Percentiles rank a stretch among this genome's conserved stretches.
These are phyloP conservation scores for Trichophyton simii DNA, from an alignment of 2,329 filamentous ascomycete genomes.

Conservation along the genomic window DNA sequence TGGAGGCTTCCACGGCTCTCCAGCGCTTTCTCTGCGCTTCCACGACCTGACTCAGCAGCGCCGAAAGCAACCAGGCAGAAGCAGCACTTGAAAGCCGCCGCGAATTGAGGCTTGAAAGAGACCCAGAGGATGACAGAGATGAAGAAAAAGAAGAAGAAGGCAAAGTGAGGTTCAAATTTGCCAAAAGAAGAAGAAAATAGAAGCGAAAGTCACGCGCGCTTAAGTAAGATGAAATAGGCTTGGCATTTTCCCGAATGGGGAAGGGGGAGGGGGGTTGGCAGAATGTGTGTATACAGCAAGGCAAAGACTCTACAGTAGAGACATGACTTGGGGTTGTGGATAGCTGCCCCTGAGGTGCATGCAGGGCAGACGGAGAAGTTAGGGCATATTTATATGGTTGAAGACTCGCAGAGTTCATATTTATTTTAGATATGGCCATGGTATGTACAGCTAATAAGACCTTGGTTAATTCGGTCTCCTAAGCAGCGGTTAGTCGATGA, in stretches of 20 bases:
- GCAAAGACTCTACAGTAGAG: too few relatives aligned
- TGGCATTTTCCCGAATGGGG: neutral
- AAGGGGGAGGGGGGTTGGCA: neutral
- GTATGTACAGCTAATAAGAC: too few relatives aligned
- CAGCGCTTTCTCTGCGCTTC: constrained; percentile 6
- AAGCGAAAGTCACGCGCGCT: neutral
- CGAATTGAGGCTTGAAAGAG: neutral
- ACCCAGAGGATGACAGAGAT: too few relatives aligned
- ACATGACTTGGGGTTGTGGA: too few relatives aligned
- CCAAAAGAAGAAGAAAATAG: neutral
- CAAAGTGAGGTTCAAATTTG: neutral
- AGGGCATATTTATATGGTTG: neutral
- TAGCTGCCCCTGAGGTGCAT: too few relatives aligned
- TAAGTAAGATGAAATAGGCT: neutral
- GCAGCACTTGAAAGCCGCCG: neutral
- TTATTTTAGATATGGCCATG: too few relatives aligned
- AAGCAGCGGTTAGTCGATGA: constrained; percentile 43
- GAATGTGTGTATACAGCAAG: neutral
- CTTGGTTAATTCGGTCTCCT: neutral
- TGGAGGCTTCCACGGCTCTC: constrained; percentile 13
- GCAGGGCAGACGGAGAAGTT: too few relatives aligned
- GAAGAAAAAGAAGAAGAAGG: neutral
- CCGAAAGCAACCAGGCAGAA: neutral
- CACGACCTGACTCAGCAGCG: constrained; percentile 3
- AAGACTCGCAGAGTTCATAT: neutral